Evolutionary conservation across 2,329 filamentous ascomycete genomes (phyloP), one percentile per base, ranked within the genome.

Genomic region (Coniella vitis): DNA sequence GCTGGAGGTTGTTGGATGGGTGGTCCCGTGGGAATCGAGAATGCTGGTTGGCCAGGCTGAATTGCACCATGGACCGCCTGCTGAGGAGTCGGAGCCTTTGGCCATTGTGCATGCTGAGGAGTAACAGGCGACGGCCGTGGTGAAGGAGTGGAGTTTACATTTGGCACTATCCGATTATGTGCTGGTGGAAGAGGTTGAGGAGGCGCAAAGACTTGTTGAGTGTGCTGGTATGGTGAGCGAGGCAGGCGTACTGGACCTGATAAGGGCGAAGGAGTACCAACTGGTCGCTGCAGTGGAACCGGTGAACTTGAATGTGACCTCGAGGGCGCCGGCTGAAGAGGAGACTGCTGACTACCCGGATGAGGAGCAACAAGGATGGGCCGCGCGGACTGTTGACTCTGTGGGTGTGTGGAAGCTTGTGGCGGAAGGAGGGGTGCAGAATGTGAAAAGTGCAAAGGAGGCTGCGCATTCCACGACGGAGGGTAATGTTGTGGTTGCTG

Each of bases 311-410:
- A 49, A 7, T 60, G 58, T 22, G 61, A 60, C 38, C 62, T 62
- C 17, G 57, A 17, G 19, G 56, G 48, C 17, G 58, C 61, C 7
- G 58, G 37, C n/a, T 52, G 52, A 12, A 32, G 50, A 45, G 14
- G 61, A 57, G 52, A 57, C 57, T 9, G 61, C 57, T 48, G 64
- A 57, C 37, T 60, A 62, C 60, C 60, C 46, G 64, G 60, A 45
- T 70, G 69, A 38, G 67, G 63, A 17, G 63, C 62, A 17, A 61
- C 61, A 37, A 65, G 57, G 4, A 63, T 60, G 31, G 61, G 60
- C 17, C 52, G 48, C n/a, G 54, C 44, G 12, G 54, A 45, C n/a
- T 49, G 29, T 1, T 22, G 45, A 13, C 21, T 32, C 13, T 48
- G 37, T 37, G 48, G 36, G 3, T 37, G 51, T 12, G 38, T 56